Base-by-base conservation (phyloP, 352 stramenopile species). In the Thalassiosira hispida region DNA sequence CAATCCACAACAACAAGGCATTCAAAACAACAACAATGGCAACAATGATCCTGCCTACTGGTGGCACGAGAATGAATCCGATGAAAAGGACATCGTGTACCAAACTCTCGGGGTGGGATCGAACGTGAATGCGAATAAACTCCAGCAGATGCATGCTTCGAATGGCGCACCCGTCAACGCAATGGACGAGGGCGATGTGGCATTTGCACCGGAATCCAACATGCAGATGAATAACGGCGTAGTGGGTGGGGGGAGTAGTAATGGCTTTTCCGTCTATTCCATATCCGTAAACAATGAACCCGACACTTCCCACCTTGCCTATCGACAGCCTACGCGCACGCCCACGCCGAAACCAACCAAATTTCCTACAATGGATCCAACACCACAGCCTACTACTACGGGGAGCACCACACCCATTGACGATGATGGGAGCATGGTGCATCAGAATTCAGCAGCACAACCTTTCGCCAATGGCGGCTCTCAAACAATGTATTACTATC, bases 11-110 rank as follows among this genome's bases (percentile, higher is more conserved):
- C 51, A 33, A 20, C 51, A 59, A 20, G n/a, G 46, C 51, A 59
- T 20, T 14, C 29, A 1, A 12, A 33, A 69, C 61, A 29, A 7
- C 27, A 40, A 40, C 12, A 23, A 46, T 0, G 31, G 29, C 11
- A 53, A 25, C 1, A 57, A 18, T 12, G 11, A 5, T 52, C 42
- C 12, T 18, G 20, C 14, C 29, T 46, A 67, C 42, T 68, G 25
- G 60, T 57, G 44, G 42, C 29, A 33, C 20, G 35, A 33, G 12
- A 59, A 60, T 9, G 18, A 29, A n/a, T 44, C 29, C 23, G 7
- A 49, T 12, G 27, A 69, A 27, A 59, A 69, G 18, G 27, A 59
- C 23, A 47, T 59, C 9, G 47, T 44, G 14, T 63, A 63, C 55
- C 38, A 63, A 63, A 4, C 25, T 12, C 18, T 2, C 16, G 55